A percentile compares a stretch with the other conserved stretches of the same genome.
phyloP scores from a whole-genome alignment of 768 basidiomycete species.

The Pulveroboletus frians region DNA sequence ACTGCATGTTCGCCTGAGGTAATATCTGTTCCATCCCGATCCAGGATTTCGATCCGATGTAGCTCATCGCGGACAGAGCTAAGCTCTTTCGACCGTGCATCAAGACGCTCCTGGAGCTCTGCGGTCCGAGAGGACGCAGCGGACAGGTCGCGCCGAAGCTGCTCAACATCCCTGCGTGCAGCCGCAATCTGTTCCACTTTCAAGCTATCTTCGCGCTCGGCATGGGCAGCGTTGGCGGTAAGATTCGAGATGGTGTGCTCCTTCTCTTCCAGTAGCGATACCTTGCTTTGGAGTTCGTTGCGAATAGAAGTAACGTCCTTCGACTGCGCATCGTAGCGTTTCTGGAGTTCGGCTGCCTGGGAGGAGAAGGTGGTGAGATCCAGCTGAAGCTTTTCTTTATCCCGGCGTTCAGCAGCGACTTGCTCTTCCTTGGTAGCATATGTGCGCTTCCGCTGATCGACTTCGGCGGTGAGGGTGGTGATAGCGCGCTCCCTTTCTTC shows the following conservation, averaged over 20 bases:
- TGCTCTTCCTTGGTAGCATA: neutral
- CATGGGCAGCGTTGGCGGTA: neutral
- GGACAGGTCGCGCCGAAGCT: neutral
- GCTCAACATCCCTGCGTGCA: neutral
- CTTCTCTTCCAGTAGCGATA: constrained; percentile 1
- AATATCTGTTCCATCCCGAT: neutral
- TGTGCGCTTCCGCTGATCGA: neutral
- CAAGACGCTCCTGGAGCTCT: neutral
- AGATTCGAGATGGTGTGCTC: neutral
- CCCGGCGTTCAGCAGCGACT: neutral
- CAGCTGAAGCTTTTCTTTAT: neutral
- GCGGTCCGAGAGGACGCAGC: neutral
- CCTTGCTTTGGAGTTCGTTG: neutral
- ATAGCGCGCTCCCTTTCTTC: neutral
- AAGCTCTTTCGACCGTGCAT: constrained; percentile 1
- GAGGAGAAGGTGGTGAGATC: neutral
- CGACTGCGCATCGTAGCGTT: neutral
- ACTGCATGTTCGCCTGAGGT: neutral
- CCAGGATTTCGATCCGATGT: neutral
- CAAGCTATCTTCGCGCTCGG: neutral
- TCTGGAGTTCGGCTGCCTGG: neutral
- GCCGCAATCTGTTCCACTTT: neutral
- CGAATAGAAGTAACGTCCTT: too few relatives aligned
- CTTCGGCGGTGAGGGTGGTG: neutral
- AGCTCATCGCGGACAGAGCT: neutral